Evolutionary conservation across 1,139 yeast genomes (phyloP).

Genomic region (Candida tropicalis): DNA sequence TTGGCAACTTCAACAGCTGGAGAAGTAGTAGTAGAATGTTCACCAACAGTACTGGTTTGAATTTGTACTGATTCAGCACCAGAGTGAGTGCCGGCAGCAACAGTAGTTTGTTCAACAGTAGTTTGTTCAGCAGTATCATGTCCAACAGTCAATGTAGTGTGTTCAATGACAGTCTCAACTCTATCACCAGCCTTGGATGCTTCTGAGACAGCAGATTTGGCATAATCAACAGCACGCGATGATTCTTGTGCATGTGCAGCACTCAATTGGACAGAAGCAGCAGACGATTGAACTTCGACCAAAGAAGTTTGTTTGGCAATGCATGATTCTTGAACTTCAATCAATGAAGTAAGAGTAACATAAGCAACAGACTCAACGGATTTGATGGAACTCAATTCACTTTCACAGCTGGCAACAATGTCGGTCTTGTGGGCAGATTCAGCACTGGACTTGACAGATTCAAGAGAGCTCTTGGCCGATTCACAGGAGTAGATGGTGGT

Average conservation of each 20-base stretch:
- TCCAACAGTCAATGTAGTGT: constrained; percentile 3
- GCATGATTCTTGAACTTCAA: constrained; percentile 7
- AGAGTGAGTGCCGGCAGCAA: neutral
- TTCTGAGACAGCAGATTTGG: constrained; percentile 11
- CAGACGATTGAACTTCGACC: constrained; percentile 12
- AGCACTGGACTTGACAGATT: constrained; percentile 14
- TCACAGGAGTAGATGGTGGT: constrained; percentile 16
- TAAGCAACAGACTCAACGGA: constrained; percentile 12
- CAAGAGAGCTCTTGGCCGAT: constrained; percentile 14
- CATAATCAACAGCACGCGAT: constrained; percentile 10
- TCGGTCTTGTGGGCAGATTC: constrained; percentile 11
- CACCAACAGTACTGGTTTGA: neutral
- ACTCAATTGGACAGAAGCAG: constrained; percentile 13
- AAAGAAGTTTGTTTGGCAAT: constrained; percentile 11
- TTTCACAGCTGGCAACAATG: constrained; percentile 11
- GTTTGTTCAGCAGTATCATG: constrained; percentile 1
- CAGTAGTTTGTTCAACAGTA: constrained; percentile 2
- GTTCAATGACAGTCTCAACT: constrained; percentile 5
- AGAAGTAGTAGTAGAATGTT: neutral
- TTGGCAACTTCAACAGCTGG: neutral
- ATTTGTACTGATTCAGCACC: neutral
- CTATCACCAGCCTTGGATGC: constrained; percentile 12
- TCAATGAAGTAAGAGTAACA: constrained; percentile 9
- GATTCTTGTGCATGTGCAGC: constrained; percentile 11
- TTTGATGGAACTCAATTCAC: constrained; percentile 8